Conservation (phyloP, 2,329 filamentous ascomycete genomes). For the Didymella pomorum region DNA sequence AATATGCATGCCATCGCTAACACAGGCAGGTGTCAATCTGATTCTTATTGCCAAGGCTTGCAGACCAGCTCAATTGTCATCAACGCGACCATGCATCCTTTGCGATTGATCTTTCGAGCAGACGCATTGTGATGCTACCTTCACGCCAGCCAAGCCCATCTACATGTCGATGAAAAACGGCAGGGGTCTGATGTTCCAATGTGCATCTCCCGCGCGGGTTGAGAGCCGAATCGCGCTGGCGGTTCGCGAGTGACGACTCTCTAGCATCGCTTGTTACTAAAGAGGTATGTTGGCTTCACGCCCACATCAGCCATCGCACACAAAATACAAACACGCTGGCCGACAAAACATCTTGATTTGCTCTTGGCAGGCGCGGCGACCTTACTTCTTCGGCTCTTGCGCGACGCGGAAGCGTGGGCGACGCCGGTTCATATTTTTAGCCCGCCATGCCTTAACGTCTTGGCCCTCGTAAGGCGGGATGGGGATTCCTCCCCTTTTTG, state of each 20-base stretch:
- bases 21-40: conserved; percentile 11
- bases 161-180: conserved; percentile 8
- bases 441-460: conserved; percentile 21
- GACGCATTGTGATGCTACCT: conserved; percentile 6
- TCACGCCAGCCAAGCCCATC: conserved; percentile 11
- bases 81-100: not conserved
- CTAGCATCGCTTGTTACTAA: conserved; percentile 7
- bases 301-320: conserved; percentile 10
- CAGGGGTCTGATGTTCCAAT: conserved; percentile 12
- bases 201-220: conserved; percentile 16
- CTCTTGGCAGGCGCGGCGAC: conserved; percentile 23
- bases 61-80: not conserved
- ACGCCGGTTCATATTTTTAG: conserved; percentile 29
- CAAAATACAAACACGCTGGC: conserved; percentile 8
- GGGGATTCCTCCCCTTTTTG: conserved; percentile 4
- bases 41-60: conserved; percentile 1
- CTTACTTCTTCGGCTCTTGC: conserved; percentile 21
- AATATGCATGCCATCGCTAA: conserved; percentile 4
- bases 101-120: not conserved
- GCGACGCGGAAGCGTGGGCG: conserved; percentile 19
- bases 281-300: conserved; percentile 9
- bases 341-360: conserved; percentile 13
- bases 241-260: conserved; percentile 4
- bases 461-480: conserved; percentile 22
- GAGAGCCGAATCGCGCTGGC: conserved; percentile 4